These are phyloP conservation scores for Hymenoscyphus albidus DNA, from an alignment of 2,329 filamentous ascomycete species.

Conservation along the genomic window DNA sequence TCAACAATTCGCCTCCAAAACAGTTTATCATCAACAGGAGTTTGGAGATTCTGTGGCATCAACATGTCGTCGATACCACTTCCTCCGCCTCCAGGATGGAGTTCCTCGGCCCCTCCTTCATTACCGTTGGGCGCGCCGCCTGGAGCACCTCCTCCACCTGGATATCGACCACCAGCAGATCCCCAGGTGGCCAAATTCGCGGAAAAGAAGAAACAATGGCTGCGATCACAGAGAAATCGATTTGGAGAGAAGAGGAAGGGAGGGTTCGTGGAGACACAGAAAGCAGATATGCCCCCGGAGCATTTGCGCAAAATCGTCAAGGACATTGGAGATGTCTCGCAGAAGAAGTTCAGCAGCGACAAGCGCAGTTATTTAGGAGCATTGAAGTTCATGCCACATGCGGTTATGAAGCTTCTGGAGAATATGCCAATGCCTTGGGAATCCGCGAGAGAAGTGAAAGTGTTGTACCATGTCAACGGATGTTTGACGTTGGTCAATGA, in stretches of 20 bases:
- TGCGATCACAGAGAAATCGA: constrained; percentile 82
- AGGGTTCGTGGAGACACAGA: constrained; percentile 95
- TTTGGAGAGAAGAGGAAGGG: constrained; percentile 97
- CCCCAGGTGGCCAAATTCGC: constrained; percentile 90
- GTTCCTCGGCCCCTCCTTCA: constrained; percentile 47
- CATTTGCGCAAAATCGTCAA: constrained; percentile 97
- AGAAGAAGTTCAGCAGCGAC: constrained; percentile 98
- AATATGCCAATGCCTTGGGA: constrained; percentile 99
- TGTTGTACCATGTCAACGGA: constrained; percentile 96
- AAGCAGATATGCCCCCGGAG: constrained; percentile 97
- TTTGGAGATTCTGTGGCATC: constrained; percentile 31
- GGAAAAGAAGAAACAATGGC: constrained; percentile 99
- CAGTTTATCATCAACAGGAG: constrained; percentile 24
- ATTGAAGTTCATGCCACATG: constrained; percentile 98
- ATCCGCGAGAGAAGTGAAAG: constrained; percentile 91
- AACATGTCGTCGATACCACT: constrained; percentile 58
- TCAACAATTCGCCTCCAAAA: constrained; percentile 2
- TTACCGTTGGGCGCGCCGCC: constrained; percentile 45
- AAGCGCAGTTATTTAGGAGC: constrained; percentile 97
- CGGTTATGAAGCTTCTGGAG: constrained; percentile 92
- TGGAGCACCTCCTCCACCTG: constrained; percentile 71
- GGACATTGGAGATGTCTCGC: constrained; percentile 97
- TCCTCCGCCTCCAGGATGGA: constrained; percentile 67
- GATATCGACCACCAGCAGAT: constrained; percentile 75
- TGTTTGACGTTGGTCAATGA: constrained; percentile 97